Percentiles rank a stretch among this genome's conserved stretches.
These are phyloP conservation scores for Fusarium algeriense DNA, from an alignment of 2,329 filamentous ascomycete species.

Conservation along the genomic window DNA sequence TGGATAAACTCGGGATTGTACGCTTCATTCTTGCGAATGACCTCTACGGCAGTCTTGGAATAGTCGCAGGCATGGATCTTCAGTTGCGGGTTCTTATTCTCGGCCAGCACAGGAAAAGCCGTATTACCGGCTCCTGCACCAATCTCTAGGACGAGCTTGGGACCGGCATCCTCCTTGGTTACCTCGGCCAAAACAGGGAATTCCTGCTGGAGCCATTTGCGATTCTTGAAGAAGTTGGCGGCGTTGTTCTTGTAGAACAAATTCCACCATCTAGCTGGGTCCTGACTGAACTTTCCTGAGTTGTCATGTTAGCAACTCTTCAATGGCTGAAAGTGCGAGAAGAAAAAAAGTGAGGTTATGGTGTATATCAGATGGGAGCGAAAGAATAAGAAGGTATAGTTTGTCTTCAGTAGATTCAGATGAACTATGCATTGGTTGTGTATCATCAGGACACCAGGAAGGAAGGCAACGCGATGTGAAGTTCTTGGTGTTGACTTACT, in stretches of 20 bases:
- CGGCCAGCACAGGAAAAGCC: conserved; percentile 87
- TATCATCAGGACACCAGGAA: conserved; percentile 67
- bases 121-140: conserved; percentile 97
- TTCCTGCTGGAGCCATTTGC: conserved; percentile 97
- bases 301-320: conserved; percentile 55
- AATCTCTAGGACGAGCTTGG: conserved; percentile 83
- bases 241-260: conserved; percentile 98
- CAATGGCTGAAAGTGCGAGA: conserved; percentile 29
- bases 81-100: conserved; percentile 84
- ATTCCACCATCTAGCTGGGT: conserved; percentile 98
- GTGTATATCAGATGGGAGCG: conserved; percentile 75
- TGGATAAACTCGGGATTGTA: conserved; percentile 81
- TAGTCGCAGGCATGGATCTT: conserved; percentile 96
- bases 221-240: conserved; percentile 97
- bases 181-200: conserved; percentile 89
- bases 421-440: conserved; percentile 75
- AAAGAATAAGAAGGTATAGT: conserved; percentile 71
- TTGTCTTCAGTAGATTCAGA: conserved; percentile 76
- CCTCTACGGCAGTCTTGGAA: conserved; percentile 92
- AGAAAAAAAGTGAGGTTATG: conserved; percentile 24
- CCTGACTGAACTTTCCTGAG: conserved; percentile 83
- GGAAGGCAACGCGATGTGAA: background rate
- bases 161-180: conserved; percentile 76
- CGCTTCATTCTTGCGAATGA: conserved; percentile 84
- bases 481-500: conserved; percentile 61